Conservation (phyloP, 2,329 filamentous ascomycete species). For the Trichoderma lentiforme region DNA sequence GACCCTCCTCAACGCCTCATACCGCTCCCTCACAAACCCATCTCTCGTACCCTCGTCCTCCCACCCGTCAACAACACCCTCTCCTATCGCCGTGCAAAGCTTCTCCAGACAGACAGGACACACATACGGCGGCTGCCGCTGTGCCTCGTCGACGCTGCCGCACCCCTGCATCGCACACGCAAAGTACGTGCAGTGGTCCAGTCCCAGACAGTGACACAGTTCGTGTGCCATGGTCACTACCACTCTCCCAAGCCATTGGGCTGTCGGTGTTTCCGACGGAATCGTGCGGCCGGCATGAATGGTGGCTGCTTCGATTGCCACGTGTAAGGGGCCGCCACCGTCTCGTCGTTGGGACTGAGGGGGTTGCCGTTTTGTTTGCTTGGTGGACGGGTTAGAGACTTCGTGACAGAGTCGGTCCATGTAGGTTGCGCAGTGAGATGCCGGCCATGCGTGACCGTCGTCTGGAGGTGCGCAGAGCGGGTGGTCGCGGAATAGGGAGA, state of each 20-base stretch:
- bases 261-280: conserved; percentile 29
- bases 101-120: conserved; percentile 60
- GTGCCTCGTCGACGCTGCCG: conserved; percentile 54
- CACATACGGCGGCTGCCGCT: conserved; percentile 60
- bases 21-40: conserved; percentile 12
- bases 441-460: conserved; percentile 59
- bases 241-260: conserved; percentile 56
- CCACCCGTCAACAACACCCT: conserved; percentile 3
- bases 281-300: conserved; percentile 23
- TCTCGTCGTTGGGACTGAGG: not conserved
- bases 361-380: not conserved
- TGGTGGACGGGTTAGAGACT: not conserved
- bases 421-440: conserved; percentile 56
- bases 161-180: conserved; percentile 64
- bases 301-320: conserved; percentile 35
- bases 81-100: conserved; percentile 31
- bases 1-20: conserved; percentile 7
- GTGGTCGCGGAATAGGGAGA: conserved; percentile 60
- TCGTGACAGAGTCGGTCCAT: conserved; percentile 38
- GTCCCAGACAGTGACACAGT: conserved; percentile 63
- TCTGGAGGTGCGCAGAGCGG: conserved; percentile 43
- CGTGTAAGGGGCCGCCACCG: not conserved
- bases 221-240: conserved; percentile 62
- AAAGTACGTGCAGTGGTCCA: conserved; percentile 64
- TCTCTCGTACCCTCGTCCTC: not conserved